Evolutionary conservation across 176 grass and related monocot genomes (phyloP).

Genomic region (Sorghum bicolor): Sorghum_bicolor_NCBIv3 NC_012870.2:56468001-56468500

Average conservation of each 20-base stretch:
- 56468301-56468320: not conserved
- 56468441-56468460: not conserved
- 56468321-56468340: not conserved
- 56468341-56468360: not conserved
- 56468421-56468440: not conserved
- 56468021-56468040: too few relatives aligned
- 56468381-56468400: not conserved
- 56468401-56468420: not conserved
- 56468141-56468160: too few relatives aligned
- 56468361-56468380: not conserved
- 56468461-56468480: not conserved
- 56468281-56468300: conserved; percentile 11
- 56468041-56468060: too few relatives aligned
- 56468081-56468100: too few relatives aligned
- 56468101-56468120: too few relatives aligned
- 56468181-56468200: not conserved
- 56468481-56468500: not conserved
- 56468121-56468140: too few relatives aligned
- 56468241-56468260: not conserved
- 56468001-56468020: too few relatives aligned
- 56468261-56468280: not conserved
- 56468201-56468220: not conserved
- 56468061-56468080: too few relatives aligned
- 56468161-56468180: too few relatives aligned
- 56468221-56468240: not conserved